phyloP scores from a whole-genome alignment of 495 filamentous ascomycete species.

The Lasiosphaeria ovina region DNA sequence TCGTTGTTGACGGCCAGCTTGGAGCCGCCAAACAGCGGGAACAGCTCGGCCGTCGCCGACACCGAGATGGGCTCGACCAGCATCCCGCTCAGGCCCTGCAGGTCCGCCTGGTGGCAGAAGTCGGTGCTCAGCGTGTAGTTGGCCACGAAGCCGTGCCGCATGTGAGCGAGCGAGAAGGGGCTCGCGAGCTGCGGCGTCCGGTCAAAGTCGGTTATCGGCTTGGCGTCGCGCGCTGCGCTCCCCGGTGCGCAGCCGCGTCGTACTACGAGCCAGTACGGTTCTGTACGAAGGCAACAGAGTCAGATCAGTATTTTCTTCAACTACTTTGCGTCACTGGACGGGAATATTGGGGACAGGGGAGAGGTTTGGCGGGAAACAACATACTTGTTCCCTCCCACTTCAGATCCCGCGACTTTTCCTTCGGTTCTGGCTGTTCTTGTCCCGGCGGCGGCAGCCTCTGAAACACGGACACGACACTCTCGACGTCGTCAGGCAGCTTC shows the following conservation, averaged over 20 bases:
- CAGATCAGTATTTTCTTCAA: not conserved
- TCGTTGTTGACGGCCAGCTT: conserved; percentile 79
- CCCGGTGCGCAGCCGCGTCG: conserved; percentile 59
- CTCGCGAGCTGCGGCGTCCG: conserved; percentile 43
- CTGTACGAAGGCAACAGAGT: conserved; percentile 30
- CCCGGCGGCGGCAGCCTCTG: conserved; percentile 30
- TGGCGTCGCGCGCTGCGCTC: conserved; percentile 52
- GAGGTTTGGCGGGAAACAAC: conserved; percentile 12
- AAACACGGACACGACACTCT: conserved; percentile 32
- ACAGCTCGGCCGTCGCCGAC: conserved; percentile 42
- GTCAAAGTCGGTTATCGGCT: conserved; percentile 40
- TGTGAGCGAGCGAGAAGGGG: conserved; percentile 38
- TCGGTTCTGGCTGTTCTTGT: conserved; percentile 26
- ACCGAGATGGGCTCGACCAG: conserved; percentile 65
- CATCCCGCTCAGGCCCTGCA: conserved; percentile 64
- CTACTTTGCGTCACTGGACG: no score
- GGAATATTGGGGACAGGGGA: no score
- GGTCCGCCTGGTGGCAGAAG: conserved; percentile 61
- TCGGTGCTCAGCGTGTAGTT: conserved; percentile 66
- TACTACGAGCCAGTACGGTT: conserved; percentile 62
- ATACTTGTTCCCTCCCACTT: conserved; percentile 46
- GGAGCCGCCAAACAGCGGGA: conserved; percentile 72
- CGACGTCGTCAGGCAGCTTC: conserved; percentile 33
- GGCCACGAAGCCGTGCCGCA: conserved; percentile 57
- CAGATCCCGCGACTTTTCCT: conserved; percentile 27